Conservation (phyloP, 1,139 yeast species). For the Candida sojae region DNA sequence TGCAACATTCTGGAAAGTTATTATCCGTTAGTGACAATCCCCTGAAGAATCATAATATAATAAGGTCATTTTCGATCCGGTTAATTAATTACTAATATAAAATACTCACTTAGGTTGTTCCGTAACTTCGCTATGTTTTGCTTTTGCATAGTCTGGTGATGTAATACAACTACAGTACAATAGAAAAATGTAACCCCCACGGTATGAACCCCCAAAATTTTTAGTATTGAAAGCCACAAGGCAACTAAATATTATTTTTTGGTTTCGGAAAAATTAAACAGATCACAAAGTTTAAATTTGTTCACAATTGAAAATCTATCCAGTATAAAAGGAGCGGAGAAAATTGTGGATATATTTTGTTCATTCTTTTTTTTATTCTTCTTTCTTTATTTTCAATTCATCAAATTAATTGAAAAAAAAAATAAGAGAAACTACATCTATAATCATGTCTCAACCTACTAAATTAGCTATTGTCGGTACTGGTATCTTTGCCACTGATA, state of each 20-base stretch:
- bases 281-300: neutral
- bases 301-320: neutral
- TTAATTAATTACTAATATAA: neutral
- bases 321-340: neutral
- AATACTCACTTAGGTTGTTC: too few relatives aligned
- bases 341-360: neutral
- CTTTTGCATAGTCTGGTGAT: neutral
- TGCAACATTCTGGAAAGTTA: neutral
- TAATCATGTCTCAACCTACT: slow-evolving; percentile 22
- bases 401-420: neutral
- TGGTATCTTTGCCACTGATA: slow-evolving; percentile 85
- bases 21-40: neutral
- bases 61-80: neutral
- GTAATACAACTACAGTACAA: neutral
- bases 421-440: too few relatives aligned
- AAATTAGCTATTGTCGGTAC: slow-evolving; percentile 85
- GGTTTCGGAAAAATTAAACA: neutral
- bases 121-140: neutral
- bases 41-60: neutral
- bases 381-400: neutral
- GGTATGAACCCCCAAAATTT: neutral
- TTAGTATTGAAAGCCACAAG: neutral
- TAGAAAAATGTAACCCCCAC: neutral
- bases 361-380: neutral
- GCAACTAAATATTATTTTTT: neutral